Conservation (phyloP, 495 filamentous ascomycete species). For the Lophiostoma macrostomum region DNA sequence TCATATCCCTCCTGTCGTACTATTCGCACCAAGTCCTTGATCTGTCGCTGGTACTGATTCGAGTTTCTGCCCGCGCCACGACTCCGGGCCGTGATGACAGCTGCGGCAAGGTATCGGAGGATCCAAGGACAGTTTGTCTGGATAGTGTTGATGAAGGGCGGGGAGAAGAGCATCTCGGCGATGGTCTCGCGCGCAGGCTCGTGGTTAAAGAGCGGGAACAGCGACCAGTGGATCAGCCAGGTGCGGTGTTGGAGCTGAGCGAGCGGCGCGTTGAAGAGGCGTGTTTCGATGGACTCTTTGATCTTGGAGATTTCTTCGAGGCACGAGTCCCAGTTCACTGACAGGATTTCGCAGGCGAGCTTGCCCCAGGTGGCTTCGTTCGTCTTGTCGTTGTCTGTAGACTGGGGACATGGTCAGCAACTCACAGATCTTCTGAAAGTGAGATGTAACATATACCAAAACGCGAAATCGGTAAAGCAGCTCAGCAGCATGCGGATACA, state of each 20-base stretch:
- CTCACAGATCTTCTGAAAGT: background rate
- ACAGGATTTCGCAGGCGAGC: slow-evolving; percentile 88
- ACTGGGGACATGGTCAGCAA: slow-evolving; percentile 41
- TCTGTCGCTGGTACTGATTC: slow-evolving; percentile 90
- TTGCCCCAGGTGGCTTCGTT: slow-evolving; percentile 94
- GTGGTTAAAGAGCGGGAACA: slow-evolving; percentile 99
- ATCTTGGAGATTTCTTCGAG: slow-evolving; percentile 94
- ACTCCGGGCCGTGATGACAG: slow-evolving; percentile 92
- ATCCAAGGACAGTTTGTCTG: slow-evolving; percentile 98
- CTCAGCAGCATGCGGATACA: slow-evolving; percentile 82
- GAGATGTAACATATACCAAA: slow-evolving; percentile 47
- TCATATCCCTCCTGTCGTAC: slow-evolving; percentile 96
- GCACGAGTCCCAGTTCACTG: slow-evolving; percentile 88
- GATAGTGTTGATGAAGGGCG: slow-evolving; percentile 97
- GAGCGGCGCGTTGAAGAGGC: slow-evolving; percentile 91
- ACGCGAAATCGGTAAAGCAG: slow-evolving; percentile 94
- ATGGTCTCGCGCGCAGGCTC: slow-evolving; percentile 84
- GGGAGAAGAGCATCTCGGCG: slow-evolving; percentile 94
- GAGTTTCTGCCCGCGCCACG: slow-evolving; percentile 69
- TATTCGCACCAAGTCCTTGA: slow-evolving; percentile 92
- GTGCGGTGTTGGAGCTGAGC: slow-evolving; percentile 92
- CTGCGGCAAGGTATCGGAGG: slow-evolving; percentile 87
- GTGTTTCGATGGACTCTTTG: slow-evolving; percentile 83
- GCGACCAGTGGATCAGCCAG: slow-evolving; percentile 95
- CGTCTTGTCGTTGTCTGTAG: slow-evolving; percentile 96